These are phyloP conservation scores for Ophiosphaerella herpotricha DNA, from an alignment of 2,329 filamentous ascomycete genomes.

Conservation along the genomic window DNA sequence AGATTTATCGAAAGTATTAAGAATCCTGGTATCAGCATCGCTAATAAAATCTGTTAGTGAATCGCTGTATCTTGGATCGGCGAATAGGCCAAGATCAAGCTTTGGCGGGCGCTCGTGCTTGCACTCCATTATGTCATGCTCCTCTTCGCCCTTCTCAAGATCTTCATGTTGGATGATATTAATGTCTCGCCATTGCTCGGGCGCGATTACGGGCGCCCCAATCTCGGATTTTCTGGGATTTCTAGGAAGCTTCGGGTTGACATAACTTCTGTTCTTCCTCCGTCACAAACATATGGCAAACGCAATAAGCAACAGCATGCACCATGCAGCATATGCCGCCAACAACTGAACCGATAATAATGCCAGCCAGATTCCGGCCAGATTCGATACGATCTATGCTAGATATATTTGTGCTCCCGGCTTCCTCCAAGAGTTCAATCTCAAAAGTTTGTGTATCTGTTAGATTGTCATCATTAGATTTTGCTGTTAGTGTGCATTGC, in stretches of 20 bases:
- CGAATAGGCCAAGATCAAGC: conserved; percentile 41
- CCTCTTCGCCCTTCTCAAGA: conserved; percentile 45
- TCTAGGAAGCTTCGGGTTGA: conserved; percentile 22
- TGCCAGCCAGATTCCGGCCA: conserved; percentile 16
- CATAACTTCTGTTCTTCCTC: conserved; percentile 27
- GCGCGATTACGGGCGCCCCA: conserved; percentile 47
- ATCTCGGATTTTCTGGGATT: conserved; percentile 45
- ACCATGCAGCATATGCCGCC: conserved; percentile 37
- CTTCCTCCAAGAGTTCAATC: conserved; percentile 39
- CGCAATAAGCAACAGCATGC: conserved; percentile 28
- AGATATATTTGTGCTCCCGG: conserved; percentile 9
- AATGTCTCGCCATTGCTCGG: conserved; percentile 24
- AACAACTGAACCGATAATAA: conserved; percentile 38
- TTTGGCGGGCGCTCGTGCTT: conserved; percentile 47
- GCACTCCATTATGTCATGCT: conserved; percentile 18
- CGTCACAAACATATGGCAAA: conserved; percentile 25
- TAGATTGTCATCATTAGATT: conserved; percentile 26
- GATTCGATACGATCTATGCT: conserved; percentile 5
- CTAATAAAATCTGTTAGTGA: conserved; percentile 48
- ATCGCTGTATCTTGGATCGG: conserved; percentile 31
- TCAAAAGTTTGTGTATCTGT: conserved; percentile 52
- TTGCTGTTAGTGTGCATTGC: conserved; percentile 51
- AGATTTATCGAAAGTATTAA: conserved; percentile 46
- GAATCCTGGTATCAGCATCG: conserved; percentile 44
- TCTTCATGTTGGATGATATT: conserved; percentile 27